Evolutionary conservation across 2,329 filamentous ascomycete species (phyloP).

Genomic region (Macrophomina phaseolina): DNA sequence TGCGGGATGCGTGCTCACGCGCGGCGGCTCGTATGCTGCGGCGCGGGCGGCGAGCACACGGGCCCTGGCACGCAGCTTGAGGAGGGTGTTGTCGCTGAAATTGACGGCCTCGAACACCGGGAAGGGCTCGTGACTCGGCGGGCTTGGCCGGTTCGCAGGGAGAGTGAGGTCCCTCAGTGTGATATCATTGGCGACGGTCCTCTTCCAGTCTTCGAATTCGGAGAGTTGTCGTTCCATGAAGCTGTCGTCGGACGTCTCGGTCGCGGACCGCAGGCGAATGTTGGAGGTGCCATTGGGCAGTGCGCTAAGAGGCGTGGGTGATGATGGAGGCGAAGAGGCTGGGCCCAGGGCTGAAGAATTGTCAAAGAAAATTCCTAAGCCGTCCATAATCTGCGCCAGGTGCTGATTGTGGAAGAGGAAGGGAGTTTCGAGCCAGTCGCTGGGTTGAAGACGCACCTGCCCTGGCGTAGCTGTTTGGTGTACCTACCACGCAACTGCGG

Average conservation of each 20-base stretch:
- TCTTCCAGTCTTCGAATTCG: slow-evolving; percentile 15
- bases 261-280: not conserved
- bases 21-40: not conserved
- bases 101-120: not conserved
- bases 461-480: too few species aligned
- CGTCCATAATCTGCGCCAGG: not conserved
- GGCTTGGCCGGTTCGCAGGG: not conserved
- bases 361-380: slow-evolving; percentile 3
- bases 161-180: not conserved
- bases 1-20: not conserved
- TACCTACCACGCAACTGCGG: too few species aligned
- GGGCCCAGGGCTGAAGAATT: not conserved
- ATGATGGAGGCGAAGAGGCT: not conserved
- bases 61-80: not conserved
- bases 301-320: not conserved
- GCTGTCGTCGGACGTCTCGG: not conserved
- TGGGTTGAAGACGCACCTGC: not conserved
- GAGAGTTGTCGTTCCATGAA: slow-evolving; percentile 10
- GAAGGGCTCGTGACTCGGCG: not conserved
- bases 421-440: not conserved
- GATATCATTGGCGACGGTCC: not conserved
- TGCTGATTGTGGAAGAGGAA: not conserved
- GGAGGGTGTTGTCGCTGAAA: not conserved
- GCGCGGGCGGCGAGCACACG: not conserved
- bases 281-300: not conserved